These are phyloP conservation scores for Venturia effusa DNA, from an alignment of 2,329 filamentous ascomycete genomes.

Conservation along the genomic window DNA sequence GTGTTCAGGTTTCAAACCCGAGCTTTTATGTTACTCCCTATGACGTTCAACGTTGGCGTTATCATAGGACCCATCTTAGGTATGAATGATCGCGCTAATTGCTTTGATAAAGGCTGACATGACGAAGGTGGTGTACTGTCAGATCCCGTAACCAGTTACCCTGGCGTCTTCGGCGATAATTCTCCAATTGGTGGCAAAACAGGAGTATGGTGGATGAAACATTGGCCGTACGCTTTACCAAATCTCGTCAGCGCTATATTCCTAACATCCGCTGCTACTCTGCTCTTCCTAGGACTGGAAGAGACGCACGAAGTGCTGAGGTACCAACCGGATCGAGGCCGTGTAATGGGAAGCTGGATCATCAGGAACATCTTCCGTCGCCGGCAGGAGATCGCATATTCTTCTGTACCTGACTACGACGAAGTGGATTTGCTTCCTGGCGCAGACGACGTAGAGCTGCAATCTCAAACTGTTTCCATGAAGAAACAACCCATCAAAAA, in stretches of 20 bases:
- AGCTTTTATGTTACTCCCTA: slow-evolving; percentile 49
- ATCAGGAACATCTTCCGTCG: slow-evolving; percentile 22
- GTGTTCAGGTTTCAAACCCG: slow-evolving; percentile 28
- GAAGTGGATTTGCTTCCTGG: slow-evolving; percentile 17
- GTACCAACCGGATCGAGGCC: slow-evolving; percentile 30
- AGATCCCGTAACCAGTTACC: slow-evolving; percentile 52
- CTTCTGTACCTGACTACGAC: slow-evolving; percentile 16
- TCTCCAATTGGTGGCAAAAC: slow-evolving; percentile 44
- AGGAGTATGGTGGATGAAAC: slow-evolving; percentile 52
- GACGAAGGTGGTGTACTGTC: slow-evolving; percentile 54
- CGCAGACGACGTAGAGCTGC: slow-evolving; percentile 11
- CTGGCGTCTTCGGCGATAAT: slow-evolving; percentile 49
- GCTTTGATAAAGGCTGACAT: slow-evolving; percentile 26
- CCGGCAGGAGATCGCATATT: slow-evolving; percentile 21
- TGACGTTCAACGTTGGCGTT: slow-evolving; percentile 55
- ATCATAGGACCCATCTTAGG: slow-evolving; percentile 33
- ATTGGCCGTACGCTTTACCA: slow-evolving; percentile 59
- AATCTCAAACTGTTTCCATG: slow-evolving; percentile 12
- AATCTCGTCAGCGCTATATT: slow-evolving; percentile 56
- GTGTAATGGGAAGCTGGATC: slow-evolving; percentile 29
- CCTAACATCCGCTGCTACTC: slow-evolving; percentile 42
- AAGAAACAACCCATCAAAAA: slow-evolving; percentile 5
- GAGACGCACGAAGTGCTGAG: slow-evolving; percentile 35
- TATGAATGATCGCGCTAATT: slow-evolving; percentile 9
- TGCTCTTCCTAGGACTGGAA: slow-evolving; percentile 54